phyloP scores from a whole-genome alignment of 352 stramenopile species.

The Thraustochytrium striatum region DNA sequence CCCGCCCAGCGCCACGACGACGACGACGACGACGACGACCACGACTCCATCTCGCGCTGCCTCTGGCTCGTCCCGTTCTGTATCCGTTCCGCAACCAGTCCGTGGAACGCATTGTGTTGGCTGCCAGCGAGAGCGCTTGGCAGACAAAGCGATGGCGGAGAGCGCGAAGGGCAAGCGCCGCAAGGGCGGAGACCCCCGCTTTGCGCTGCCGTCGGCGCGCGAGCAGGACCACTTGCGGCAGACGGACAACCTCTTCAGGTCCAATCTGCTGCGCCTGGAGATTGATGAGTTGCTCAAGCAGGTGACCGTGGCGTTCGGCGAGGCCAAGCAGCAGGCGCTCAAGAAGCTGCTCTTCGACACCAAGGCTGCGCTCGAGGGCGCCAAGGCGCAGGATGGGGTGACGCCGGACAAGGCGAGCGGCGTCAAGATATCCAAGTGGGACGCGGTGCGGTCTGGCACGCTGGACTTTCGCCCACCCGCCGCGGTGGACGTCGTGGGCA shows the following conservation, averaged over 20 bases:
- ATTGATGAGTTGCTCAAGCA: constrained; percentile 73
- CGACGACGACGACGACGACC: too few relatives aligned
- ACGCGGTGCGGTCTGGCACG: constrained; percentile 68
- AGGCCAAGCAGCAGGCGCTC: constrained; percentile 60
- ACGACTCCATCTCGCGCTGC: too few relatives aligned
- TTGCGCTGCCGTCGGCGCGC: constrained; percentile 76
- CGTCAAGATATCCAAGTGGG: constrained; percentile 59
- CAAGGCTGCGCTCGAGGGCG: constrained; percentile 66
- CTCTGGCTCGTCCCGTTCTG: too few relatives aligned
- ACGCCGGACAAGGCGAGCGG: constrained; percentile 53
- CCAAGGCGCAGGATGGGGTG: constrained; percentile 70
- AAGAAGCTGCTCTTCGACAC: constrained; percentile 75
- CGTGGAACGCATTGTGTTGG: too few relatives aligned
- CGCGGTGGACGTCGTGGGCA: constrained; percentile 73
- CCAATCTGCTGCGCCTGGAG: constrained; percentile 76
- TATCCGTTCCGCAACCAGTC: too few relatives aligned
- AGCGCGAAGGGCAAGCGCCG: too few relatives aligned
- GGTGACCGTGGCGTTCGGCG: constrained; percentile 51
- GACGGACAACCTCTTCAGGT: constrained; percentile 69
- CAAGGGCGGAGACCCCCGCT: constrained; percentile 49
- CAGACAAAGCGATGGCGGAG: too few relatives aligned
- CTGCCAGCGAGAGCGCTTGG: too few relatives aligned
- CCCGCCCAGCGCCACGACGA: too few relatives aligned
- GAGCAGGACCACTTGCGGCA: constrained; percentile 71
- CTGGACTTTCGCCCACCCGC: constrained; percentile 70